Evolutionary conservation across 148 eudicot genomes (phyloP), one percentile per base, ranked within the genome.

Genomic region (Simmondsia chinensis): DNA sequence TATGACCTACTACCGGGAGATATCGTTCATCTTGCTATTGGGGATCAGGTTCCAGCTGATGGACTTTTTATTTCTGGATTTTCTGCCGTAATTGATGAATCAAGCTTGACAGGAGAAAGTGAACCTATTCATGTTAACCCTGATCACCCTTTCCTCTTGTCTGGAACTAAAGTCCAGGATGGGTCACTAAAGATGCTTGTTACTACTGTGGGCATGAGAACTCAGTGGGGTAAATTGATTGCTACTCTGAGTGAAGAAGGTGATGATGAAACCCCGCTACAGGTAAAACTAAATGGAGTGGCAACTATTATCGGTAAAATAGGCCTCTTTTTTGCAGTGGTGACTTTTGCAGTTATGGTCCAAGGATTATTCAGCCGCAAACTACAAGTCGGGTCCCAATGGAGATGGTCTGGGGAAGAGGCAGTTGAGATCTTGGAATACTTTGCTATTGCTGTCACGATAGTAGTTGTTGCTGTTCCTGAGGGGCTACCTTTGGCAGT

Each of bases 401-500:
- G 71, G 78, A 71, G 29, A 24, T 83, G 78, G 79, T 71, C 79
- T 17, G 81, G 74, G 21, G 83, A 83, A 25, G 87, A 83, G 12
- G 84, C 87, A 7, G 57, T 71, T 22, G 84, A 65, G 56, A 64
- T 74, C 32, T 65, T 83, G 64, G 87, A 83, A 67, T 80, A 68
- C 56, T 83, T 83, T 58, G 94, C 94, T 44, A 66, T 83, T 63
- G 94, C 94, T 20, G 87, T 83, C 40, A 83, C 94, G 12, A 83
- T 83, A 30, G 94, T 83, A 39, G 94, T 83, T 44, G 94, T 83
- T 52, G 94, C 94, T 2, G 94, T 83, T 20, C 94, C 94, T 13
- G 94, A 83, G 64, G 94, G 94, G 21, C 63, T 83, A 43, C 94
- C 94, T 37, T 66, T 83, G 64, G 94, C 94, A 49, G 94, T 83